Conservation (phyloP, 352 stramenopile species). For the Globisporangium rhizosaccharum region DNA sequence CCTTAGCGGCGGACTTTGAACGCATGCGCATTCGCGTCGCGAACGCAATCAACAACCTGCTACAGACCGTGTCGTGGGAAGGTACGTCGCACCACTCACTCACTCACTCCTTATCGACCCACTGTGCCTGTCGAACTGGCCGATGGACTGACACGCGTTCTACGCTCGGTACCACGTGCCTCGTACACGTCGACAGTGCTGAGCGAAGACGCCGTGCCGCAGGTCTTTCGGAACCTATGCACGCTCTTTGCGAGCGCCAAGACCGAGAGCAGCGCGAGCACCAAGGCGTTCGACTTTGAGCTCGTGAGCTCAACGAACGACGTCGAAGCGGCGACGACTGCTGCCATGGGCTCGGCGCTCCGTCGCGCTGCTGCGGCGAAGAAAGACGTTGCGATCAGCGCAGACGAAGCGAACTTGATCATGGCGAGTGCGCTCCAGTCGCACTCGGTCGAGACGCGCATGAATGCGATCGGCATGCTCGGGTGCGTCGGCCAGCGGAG, state of each 20-base stretch:
- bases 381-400: slow-evolving; percentile 41
- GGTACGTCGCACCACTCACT: slow-evolving; percentile 4
- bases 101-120: neutral
- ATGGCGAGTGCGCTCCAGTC: slow-evolving; percentile 58
- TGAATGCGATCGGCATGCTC: slow-evolving; percentile 76
- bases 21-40: slow-evolving; percentile 77
- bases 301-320: slow-evolving; percentile 43
- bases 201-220: slow-evolving; percentile 46
- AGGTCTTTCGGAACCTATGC: slow-evolving; percentile 77
- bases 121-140: neutral
- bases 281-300: slow-evolving; percentile 30
- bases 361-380: slow-evolving; percentile 53
- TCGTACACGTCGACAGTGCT: slow-evolving; percentile 14
- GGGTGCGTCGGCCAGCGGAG: slow-evolving; percentile 71
- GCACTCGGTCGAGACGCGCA: slow-evolving; percentile 54
- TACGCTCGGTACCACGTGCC: neutral
- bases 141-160: too few species aligned
- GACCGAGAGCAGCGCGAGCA: slow-evolving; percentile 24
- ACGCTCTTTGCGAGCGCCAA: slow-evolving; percentile 68
- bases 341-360: slow-evolving; percentile 68
- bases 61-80: slow-evolving; percentile 56
- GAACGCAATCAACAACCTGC: slow-evolving; percentile 81
- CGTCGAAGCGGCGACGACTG: slow-evolving; percentile 59
- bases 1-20: slow-evolving; percentile 60
- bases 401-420: slow-evolving; percentile 65